Conservation (phyloP, 352 stramenopile genomes). For the Thalassiosira livingstoniorum region DNA sequence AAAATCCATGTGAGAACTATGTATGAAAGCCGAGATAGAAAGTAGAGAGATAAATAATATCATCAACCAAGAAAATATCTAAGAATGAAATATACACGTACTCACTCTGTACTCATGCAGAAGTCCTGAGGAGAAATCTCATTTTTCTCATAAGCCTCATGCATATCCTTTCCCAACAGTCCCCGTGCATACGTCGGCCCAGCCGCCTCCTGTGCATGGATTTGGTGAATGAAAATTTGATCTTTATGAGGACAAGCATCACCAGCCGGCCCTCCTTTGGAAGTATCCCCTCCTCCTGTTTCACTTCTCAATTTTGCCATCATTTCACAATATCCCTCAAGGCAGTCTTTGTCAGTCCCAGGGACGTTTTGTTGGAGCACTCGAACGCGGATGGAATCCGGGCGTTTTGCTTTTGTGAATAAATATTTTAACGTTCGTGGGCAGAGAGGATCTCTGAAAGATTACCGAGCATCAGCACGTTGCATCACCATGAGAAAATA, state of each 20-base stretch:
- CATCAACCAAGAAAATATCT: not conserved
- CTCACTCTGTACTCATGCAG: slow-evolving; percentile 89
- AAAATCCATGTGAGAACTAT: slow-evolving; percentile 88
- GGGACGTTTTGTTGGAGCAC: slow-evolving; percentile 87
- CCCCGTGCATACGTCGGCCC: slow-evolving; percentile 81
- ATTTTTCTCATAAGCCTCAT: slow-evolving; percentile 37
- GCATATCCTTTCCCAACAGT: slow-evolving; percentile 56
- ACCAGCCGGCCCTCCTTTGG: slow-evolving; percentile 17
- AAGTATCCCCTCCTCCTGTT: slow-evolving; percentile 28
- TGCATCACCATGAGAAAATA: too few relatives aligned
- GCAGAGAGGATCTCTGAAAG: slow-evolving; percentile 77
- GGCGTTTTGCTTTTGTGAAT: slow-evolving; percentile 79
- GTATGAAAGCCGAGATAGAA: not conserved
- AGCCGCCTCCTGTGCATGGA: slow-evolving; percentile 71
- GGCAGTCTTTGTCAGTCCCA: slow-evolving; percentile 78
- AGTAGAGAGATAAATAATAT: not conserved
- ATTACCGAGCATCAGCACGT: too few relatives aligned
- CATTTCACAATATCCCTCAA: slow-evolving; percentile 79
- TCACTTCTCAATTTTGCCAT: slow-evolving; percentile 60
- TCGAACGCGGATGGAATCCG: slow-evolving; percentile 82
- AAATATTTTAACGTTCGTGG: slow-evolving; percentile 75
- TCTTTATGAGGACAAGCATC: slow-evolving; percentile 64
- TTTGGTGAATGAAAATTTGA: slow-evolving; percentile 74
- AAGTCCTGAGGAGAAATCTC: slow-evolving; percentile 86
- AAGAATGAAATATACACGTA: slow-evolving; percentile 4